These are phyloP conservation scores for Haplosporangium sp. DNA, from an alignment of 371 early-diverging fungal species.

Conservation along the genomic window DNA sequence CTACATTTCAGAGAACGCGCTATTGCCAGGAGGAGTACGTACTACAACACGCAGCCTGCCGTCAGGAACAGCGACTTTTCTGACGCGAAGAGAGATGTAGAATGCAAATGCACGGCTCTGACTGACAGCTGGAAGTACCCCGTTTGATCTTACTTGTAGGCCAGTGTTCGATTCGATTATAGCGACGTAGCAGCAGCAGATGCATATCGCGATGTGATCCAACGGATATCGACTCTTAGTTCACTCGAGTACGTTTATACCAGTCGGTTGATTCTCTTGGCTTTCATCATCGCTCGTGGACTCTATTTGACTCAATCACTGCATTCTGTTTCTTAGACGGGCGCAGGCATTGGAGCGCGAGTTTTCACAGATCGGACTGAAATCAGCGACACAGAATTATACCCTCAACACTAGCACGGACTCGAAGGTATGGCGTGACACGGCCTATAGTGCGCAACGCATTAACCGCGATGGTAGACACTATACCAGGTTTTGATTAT, in stretches of 20 bases:
- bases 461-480: neutral
- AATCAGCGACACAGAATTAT: constrained; percentile 69
- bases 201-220: constrained; percentile 56
- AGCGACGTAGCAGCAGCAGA: constrained; percentile 65
- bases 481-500: neutral
- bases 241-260: constrained; percentile 37
- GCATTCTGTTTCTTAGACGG: constrained; percentile 48
- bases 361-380: constrained; percentile 67
- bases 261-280: neutral
- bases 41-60: neutral
- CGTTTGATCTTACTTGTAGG: constrained; percentile 50
- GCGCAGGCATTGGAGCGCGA: constrained; percentile 63
- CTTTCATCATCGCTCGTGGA: neutral
- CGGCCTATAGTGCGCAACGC: neutral
- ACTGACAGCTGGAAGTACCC: too few relatives aligned
- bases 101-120: too few relatives aligned
- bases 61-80: too few relatives aligned
- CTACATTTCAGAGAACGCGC: constrained; percentile 86
- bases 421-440: constrained; percentile 17
- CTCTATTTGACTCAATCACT: neutral
- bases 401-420: constrained; percentile 48
- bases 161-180: constrained; percentile 63
- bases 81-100: too few relatives aligned
- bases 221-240: constrained; percentile 27
- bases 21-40: constrained; percentile 79